phyloP scores from a whole-genome alignment of 306 rosid species.

The Cyamopsis tetragonoloba region DNA sequence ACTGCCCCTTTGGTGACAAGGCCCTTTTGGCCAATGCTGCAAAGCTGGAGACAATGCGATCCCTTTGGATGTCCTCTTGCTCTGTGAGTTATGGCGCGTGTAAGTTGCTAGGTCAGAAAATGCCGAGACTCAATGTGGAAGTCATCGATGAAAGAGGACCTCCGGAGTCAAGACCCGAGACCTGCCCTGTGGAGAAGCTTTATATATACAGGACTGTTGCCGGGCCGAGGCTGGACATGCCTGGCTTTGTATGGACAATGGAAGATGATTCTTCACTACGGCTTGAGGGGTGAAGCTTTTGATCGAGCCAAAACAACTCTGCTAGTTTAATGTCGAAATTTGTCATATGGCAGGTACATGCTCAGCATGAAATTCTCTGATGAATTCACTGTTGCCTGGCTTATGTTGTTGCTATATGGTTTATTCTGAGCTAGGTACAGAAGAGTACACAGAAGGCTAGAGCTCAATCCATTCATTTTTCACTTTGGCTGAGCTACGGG shows the following conservation, averaged over 20 bases:
- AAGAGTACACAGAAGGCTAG: slow-evolving; percentile 38
- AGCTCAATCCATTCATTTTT: slow-evolving; percentile 68
- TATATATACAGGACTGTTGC: slow-evolving; percentile 73
- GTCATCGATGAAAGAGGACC: slow-evolving; percentile 94
- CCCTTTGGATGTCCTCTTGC: slow-evolving; percentile 99
- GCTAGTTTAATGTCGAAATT: neutral
- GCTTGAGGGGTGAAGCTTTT: slow-evolving; percentile 31
- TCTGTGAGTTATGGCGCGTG: slow-evolving; percentile 90
- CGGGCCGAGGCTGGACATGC: slow-evolving; percentile 84
- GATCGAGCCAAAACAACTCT: neutral
- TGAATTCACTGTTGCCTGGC: slow-evolving; percentile 35
- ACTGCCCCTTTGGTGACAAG: slow-evolving; percentile 96
- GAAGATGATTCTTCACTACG: slow-evolving; percentile 43
- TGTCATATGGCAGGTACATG: slow-evolving; percentile 49
- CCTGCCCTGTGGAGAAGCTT: slow-evolving; percentile 82
- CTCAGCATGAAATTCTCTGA: slow-evolving; percentile 33
- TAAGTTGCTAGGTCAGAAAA: slow-evolving; percentile 80
- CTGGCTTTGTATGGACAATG: slow-evolving; percentile 74
- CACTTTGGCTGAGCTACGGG: slow-evolving; percentile 67
- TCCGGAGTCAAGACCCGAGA: slow-evolving; percentile 66
- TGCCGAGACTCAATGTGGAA: slow-evolving; percentile 86
- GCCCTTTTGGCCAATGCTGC: slow-evolving; percentile 98
- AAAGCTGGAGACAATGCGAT: slow-evolving; percentile 99
- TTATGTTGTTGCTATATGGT: slow-evolving; percentile 40
- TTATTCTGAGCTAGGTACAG: slow-evolving; percentile 39